phyloP scores from a whole-genome alignment of 1,284 basidiomycete species.

The Kwoniella shivajii region DNA sequence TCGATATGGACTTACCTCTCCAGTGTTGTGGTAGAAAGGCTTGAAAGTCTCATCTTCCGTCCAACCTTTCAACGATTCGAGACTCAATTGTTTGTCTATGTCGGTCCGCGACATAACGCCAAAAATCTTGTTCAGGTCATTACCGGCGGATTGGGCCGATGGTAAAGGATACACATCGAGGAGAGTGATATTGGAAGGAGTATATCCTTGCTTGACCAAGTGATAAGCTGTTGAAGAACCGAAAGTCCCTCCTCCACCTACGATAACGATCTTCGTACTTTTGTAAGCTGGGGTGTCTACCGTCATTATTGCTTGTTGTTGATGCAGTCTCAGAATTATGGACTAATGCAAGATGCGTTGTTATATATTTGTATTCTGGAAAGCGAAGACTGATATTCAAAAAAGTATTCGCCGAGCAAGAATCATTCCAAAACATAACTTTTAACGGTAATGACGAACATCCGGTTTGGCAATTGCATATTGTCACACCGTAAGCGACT shows the following conservation, averaged over 20 bases:
- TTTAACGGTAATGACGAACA: too few species aligned
- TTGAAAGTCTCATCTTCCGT: slow-evolving; percentile 41
- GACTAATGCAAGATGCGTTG: too few species aligned
- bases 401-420: not conserved
- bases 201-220: slow-evolving; percentile 44
- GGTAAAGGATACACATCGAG: slow-evolving; percentile 46
- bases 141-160: slow-evolving; percentile 42
- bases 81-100: slow-evolving; percentile 11
- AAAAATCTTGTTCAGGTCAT: slow-evolving; percentile 51
- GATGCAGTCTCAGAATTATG: too few species aligned
- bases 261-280: slow-evolving; percentile 34
- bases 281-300: too few species aligned
- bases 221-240: slow-evolving; percentile 51
- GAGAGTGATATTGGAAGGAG: slow-evolving; percentile 34
- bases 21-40: slow-evolving; percentile 41
- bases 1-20: slow-evolving; percentile 27
- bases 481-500: too few species aligned
- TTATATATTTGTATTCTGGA: too few species aligned
- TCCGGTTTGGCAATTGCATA: too few species aligned
- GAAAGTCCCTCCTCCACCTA: slow-evolving; percentile 51
- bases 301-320: too few species aligned
- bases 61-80: slow-evolving; percentile 30
- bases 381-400: too few species aligned
- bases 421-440: too few species aligned
- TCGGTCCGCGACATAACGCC: slow-evolving; percentile 18